Conservation (phyloP, 805 yeast genomes). For the Zygoascus tannicola region DNA sequence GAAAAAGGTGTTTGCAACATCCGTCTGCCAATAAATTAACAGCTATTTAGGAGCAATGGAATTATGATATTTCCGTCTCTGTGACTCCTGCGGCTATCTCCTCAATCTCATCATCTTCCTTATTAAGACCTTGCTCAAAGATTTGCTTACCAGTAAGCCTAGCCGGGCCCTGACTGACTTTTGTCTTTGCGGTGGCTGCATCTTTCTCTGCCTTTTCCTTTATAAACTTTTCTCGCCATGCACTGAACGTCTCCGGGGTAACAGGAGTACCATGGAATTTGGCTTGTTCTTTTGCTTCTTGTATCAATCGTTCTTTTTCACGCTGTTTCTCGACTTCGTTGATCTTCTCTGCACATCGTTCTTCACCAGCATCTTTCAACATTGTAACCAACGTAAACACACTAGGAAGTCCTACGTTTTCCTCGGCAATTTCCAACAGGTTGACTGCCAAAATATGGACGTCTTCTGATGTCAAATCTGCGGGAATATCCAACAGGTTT, state of each 20-base stretch:
- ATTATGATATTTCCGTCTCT: neutral
- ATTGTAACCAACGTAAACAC: constrained; percentile 69
- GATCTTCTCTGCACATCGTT: constrained; percentile 50
- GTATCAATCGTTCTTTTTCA: constrained; percentile 48
- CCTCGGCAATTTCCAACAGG: constrained; percentile 42
- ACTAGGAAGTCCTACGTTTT: constrained; percentile 85
- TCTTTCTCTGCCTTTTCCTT: constrained; percentile 41
- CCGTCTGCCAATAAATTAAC: no score
- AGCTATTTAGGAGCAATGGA: no score
- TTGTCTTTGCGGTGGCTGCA: neutral
- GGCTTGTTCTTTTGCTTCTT: constrained; percentile 76
- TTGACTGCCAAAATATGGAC: constrained; percentile 16
- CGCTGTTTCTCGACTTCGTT: constrained; percentile 43
- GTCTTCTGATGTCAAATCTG: constrained; percentile 38
- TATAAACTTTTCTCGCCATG: constrained; percentile 68
- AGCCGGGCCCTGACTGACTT: constrained; percentile 54
- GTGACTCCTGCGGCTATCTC: constrained; percentile 16
- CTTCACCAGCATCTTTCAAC: constrained; percentile 76
- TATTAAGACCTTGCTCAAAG: constrained; percentile 82
- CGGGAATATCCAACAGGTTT: constrained; percentile 30
- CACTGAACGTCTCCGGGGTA: constrained; percentile 59
- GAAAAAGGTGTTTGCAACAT: no score
- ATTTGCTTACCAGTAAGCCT: constrained; percentile 81
- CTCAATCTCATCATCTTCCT: constrained; percentile 50
- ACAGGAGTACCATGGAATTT: constrained; percentile 89